Evolutionary conservation across 1,284 basidiomycete species (phyloP).

Genomic region (Apiotrichum brassicae): DNA sequence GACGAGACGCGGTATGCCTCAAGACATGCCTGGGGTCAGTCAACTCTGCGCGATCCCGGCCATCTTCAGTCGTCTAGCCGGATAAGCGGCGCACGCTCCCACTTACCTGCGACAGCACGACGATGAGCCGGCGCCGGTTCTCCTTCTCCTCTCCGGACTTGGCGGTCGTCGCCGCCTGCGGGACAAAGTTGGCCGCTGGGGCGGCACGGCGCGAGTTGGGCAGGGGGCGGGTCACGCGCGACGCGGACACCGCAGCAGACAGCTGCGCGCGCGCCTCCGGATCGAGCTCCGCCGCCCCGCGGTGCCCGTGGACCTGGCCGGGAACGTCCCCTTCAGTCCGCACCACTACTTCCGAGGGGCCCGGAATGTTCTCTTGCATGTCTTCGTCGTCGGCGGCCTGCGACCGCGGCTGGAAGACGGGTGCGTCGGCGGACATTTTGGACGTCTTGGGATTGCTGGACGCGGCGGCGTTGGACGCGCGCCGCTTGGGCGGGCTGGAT

Average conservation of each 20-base stretch:
- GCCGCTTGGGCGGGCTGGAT: constrained; percentile 24
- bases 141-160: constrained; percentile 56
- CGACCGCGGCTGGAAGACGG: constrained; percentile 31
- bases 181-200: constrained; percentile 37
- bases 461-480: constrained; percentile 20
- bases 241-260: constrained; percentile 23
- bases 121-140: constrained; percentile 68
- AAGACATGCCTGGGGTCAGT: constrained; percentile 68
- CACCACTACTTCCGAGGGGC: constrained; percentile 3
- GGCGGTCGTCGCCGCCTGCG: constrained; percentile 59
- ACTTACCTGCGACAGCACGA: constrained; percentile 60
- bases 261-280: constrained; percentile 13
- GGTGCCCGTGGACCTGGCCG: constrained; percentile 4
- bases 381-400: not conserved
- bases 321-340: constrained; percentile 5
- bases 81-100: not conserved
- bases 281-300: constrained; percentile 8
- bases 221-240: constrained; percentile 38
- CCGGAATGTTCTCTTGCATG: constrained; percentile 10
- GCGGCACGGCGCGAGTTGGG: constrained; percentile 27
- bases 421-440: constrained; percentile 41
- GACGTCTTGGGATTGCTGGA: constrained; percentile 28
- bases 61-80: not conserved
- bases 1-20: constrained; percentile 85
- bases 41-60: not conserved